These are phyloP conservation scores for Penstemon davidsonii DNA, from an alignment of 257 asterid species.

Conservation along the genomic window DNA sequence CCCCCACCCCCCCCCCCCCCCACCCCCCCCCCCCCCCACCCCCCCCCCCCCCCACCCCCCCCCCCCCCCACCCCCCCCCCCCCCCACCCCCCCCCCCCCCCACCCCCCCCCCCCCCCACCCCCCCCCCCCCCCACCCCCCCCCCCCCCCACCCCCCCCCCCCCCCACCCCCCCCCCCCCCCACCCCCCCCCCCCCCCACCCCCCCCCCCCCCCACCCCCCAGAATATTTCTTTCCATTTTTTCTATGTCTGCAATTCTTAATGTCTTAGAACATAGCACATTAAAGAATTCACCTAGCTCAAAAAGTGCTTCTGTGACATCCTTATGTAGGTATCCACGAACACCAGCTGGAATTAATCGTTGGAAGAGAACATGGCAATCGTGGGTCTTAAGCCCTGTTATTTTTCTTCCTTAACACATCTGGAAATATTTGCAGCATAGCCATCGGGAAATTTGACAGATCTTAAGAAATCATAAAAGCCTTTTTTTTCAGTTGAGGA, in stretches of 20 bases:
- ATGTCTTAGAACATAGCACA: not conserved
- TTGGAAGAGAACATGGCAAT: not conserved
- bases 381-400: not conserved
- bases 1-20: too few species aligned
- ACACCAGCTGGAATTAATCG: not conserved
- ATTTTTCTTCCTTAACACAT: not conserved
- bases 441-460: not conserved
- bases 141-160: too few species aligned
- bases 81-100: too few species aligned
- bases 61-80: too few species aligned
- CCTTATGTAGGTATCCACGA: not conserved
- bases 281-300: not conserved
- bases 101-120: too few species aligned
- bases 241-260: not conserved
- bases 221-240: not conserved
- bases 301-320: not conserved
- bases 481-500: not conserved
- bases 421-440: not conserved
- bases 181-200: too few species aligned
- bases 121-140: too few species aligned
- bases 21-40: too few species aligned
- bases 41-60: too few species aligned
- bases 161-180: too few species aligned
- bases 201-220: too few species aligned
- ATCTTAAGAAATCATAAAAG: not conserved